Conservation (phyloP, 352 stramenopile species). For the Halophytophthora batemanensis region DNA sequence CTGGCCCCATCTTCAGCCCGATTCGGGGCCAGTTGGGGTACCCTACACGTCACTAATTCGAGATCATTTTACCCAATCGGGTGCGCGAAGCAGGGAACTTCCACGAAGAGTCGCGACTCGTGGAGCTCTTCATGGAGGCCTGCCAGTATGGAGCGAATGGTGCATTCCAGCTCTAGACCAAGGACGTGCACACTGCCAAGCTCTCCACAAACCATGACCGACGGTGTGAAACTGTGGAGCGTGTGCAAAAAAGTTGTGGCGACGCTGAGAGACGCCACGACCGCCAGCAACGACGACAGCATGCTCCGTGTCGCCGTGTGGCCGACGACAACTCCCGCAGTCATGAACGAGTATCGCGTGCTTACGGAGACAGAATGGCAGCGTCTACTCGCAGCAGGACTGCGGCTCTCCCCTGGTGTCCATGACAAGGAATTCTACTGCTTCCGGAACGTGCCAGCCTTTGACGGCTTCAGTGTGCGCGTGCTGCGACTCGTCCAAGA, state of each 20-base stretch:
- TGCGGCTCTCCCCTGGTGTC: conserved; percentile 19
- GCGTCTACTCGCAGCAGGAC: conserved; percentile 21
- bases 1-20: not conserved
- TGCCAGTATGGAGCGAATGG: too few relatives aligned
- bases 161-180: not conserved
- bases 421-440: conserved; percentile 34
- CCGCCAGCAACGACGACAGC: not conserved
- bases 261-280: not conserved
- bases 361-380: conserved; percentile 33
- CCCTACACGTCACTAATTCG: too few relatives aligned
- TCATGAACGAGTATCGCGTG: conserved; percentile 23
- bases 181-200: not conserved
- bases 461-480: conserved; percentile 24
- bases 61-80: not conserved
- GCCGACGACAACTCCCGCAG: not conserved
- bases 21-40: not conserved
- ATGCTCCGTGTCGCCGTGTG: conserved; percentile 10
- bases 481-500: conserved; percentile 17
- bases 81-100: not conserved
- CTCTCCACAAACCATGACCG: not conserved
- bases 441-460: conserved; percentile 23
- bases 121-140: too few relatives aligned
- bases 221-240: not conserved
- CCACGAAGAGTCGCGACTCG: too few relatives aligned
- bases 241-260: conserved; percentile 2